A percentile compares a stretch with the other conserved stretches of the same genome.
Evolutionary conservation across 202 grass and related monocot species (phyloP).

Genomic region (Musa balbisiana): DNA sequence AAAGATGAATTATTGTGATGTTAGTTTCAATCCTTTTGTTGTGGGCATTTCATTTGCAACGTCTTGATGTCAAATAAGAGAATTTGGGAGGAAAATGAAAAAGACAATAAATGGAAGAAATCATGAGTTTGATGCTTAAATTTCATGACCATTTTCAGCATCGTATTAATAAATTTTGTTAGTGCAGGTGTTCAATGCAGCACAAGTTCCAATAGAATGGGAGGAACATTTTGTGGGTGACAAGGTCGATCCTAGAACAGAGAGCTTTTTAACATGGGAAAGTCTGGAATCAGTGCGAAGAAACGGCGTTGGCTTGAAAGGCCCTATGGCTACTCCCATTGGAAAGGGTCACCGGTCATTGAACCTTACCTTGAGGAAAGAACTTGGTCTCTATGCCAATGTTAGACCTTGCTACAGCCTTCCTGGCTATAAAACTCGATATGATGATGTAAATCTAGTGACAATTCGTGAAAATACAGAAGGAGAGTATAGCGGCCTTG

Average conservation of each 20-base stretch:
- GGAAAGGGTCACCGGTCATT: slow-evolving; percentile 95
- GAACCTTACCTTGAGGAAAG: slow-evolving; percentile 94
- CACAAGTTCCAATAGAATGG: slow-evolving; percentile 84
- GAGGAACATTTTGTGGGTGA: slow-evolving; percentile 87
- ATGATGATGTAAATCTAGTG: slow-evolving; percentile 89
- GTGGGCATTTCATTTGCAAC: not conserved
- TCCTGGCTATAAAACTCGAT: slow-evolving; percentile 88
- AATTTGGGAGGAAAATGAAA: not conserved
- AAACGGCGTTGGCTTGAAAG: slow-evolving; percentile 93
- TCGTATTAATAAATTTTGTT: not conserved
- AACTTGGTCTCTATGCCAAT: slow-evolving; percentile 83
- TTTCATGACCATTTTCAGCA: not conserved
- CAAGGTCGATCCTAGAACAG: slow-evolving; percentile 82
- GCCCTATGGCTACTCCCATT: slow-evolving; percentile 98
- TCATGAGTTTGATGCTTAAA: not conserved
- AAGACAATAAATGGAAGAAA: not conserved
- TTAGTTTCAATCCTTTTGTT: not conserved
- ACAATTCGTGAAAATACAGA: slow-evolving; percentile 98
- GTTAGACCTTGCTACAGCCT: slow-evolving; percentile 95
- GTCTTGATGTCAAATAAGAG: not conserved
- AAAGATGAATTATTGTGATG: not conserved
- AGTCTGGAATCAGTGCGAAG: slow-evolving; percentile 79
- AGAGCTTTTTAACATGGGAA: slow-evolving; percentile 96
- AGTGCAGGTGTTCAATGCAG: slow-evolving; percentile 71
- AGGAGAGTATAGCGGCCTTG: slow-evolving; percentile 95